phyloP scores from a whole-genome alignment of 768 basidiomycete genomes.

The Tulasnella sp. region DNA sequence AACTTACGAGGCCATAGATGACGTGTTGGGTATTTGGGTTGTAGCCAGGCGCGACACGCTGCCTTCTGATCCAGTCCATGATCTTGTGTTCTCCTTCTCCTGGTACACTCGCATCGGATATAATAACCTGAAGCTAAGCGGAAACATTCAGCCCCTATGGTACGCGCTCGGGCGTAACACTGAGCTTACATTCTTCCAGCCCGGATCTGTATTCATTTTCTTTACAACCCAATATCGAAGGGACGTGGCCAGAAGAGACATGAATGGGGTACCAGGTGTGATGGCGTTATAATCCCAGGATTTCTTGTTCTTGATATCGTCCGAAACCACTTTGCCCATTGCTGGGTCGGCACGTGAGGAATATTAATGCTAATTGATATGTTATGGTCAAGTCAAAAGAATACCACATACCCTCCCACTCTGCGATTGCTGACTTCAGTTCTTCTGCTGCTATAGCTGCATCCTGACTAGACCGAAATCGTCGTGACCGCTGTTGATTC shows the following conservation, averaged over 20 bases:
- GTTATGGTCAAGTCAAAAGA: neutral
- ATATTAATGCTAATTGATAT: neutral
- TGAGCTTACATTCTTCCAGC: conserved; percentile 79
- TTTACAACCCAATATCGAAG: conserved; percentile 93
- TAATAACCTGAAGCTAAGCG: conserved; percentile 78
- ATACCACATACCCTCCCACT: conserved; percentile 64
- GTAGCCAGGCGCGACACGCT: conserved; percentile 76
- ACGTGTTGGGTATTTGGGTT: conserved; percentile 94
- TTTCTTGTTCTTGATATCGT: conserved; percentile 73
- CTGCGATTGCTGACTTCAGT: conserved; percentile 61
- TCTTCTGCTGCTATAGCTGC: conserved; percentile 90
- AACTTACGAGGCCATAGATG: conserved; percentile 85
- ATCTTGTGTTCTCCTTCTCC: conserved; percentile 99
- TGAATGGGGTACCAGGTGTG: conserved; percentile 95
- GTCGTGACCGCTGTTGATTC: conserved; percentile 97
- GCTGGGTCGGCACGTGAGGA: conserved; percentile 33
- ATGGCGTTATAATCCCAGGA: conserved; percentile 98
- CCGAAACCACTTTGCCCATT: conserved; percentile 75
- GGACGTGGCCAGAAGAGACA: conserved; percentile 80
- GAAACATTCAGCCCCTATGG: neutral
- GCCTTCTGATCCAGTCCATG: conserved; percentile 94
- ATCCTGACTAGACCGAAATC: conserved; percentile 91
- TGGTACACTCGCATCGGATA: conserved; percentile 93
- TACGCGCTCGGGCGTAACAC: neutral
- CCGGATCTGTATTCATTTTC: conserved; percentile 90